Percentiles rank a stretch among this genome's conserved stretches.
phyloP scores from a whole-genome alignment of 1,284 basidiomycete genomes.

The Rhodotorula sp. region DNA sequence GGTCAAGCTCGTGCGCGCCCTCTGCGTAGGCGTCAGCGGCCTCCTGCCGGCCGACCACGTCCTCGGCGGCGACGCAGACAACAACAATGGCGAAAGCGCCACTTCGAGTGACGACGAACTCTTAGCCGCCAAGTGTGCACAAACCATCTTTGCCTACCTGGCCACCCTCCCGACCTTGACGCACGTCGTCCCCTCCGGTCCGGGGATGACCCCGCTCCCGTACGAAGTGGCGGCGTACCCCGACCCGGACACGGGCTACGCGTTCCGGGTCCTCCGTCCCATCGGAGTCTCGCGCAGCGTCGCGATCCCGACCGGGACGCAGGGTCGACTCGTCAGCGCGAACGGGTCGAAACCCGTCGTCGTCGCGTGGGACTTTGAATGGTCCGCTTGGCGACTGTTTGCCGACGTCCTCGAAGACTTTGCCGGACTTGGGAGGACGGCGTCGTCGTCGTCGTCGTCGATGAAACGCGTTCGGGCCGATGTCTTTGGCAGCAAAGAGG shows the following conservation, averaged over 20 bases:
- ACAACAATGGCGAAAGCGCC: conserved; percentile 51
- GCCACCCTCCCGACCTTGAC: conserved; percentile 70
- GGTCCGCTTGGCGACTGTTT: conserved; percentile 78
- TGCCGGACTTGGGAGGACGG: conserved; percentile 54
- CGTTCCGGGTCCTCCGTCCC: conserved; percentile 63
- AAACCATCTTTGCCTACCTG: conserved; percentile 71
- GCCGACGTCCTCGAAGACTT: conserved; percentile 71
- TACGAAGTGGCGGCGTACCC: conserved; percentile 63
- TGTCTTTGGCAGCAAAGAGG: conserved; percentile 50
- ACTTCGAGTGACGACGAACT: conserved; percentile 40
- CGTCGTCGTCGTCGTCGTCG: background rate
- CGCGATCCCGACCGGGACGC: conserved; percentile 62
- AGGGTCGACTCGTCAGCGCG: conserved; percentile 63
- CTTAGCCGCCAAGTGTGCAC: conserved; percentile 55
- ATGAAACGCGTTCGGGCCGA: conserved; percentile 16
- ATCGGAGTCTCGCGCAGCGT: conserved; percentile 73
- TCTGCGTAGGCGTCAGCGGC: conserved; percentile 57
- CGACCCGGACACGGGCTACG: conserved; percentile 57
- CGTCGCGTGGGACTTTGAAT: conserved; percentile 73
- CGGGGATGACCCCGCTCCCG: conserved; percentile 46
- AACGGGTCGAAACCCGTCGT: conserved; percentile 67
- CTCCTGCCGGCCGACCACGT: conserved; percentile 54
- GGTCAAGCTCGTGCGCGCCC: conserved; percentile 67
- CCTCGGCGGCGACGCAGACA: too few species aligned
- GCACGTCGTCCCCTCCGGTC: conserved; percentile 60